Base-by-base conservation (phyloP, 2,329 filamentous ascomycete species). In the Aspergillus viridinutans region DNA sequence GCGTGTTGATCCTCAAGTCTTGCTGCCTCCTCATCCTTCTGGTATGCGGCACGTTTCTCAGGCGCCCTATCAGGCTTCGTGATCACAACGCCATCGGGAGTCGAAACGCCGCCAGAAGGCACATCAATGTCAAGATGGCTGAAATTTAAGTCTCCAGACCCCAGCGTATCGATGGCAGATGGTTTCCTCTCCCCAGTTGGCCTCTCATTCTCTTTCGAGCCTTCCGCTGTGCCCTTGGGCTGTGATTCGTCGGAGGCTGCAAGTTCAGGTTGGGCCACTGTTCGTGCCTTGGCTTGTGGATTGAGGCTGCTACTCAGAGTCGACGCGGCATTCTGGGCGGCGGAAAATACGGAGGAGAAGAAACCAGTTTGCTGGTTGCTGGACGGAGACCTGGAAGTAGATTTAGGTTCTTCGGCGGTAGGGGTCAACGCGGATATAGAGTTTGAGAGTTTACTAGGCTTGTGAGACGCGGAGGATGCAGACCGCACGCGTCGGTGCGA, bases 321-420 rank as follows among this genome's bases (percentile, higher is more conserved):
- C 61, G 83, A 90, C 14, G 92, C 92, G 47, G 93, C 93, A 81
- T 89, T 97, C 74, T 97, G 93, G 20, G 94, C 94, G 49, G 89
- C 93, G 43, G 91, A 93, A 62, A 99, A 85, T 69, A 99, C 90
- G 26, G 90, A 92, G 4, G 91, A 96, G 75, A 99, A 97, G 78
- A 99, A 97, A 1, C 92, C 87, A 32, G 74, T 74, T 54, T 76
- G 76, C 51, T 76, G 74, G 32, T 74, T 76, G n/a, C 84, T 81
- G 29, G 83, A 79, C 35, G 85, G 67, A 65, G 83, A 80, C 59
- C 84, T 85, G n/a, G 78, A 70, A 55, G 73, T 66, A 62, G 75
- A 60, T 59, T 74, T 74, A 3, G 74, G 68, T 65, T 87, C 87
- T 72, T 97, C 92, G 40, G 85, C 80, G 0, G 87, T 89, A 7